phyloP scores from a whole-genome alignment of 345 rosid species.

The Geranium brycei region DNA sequence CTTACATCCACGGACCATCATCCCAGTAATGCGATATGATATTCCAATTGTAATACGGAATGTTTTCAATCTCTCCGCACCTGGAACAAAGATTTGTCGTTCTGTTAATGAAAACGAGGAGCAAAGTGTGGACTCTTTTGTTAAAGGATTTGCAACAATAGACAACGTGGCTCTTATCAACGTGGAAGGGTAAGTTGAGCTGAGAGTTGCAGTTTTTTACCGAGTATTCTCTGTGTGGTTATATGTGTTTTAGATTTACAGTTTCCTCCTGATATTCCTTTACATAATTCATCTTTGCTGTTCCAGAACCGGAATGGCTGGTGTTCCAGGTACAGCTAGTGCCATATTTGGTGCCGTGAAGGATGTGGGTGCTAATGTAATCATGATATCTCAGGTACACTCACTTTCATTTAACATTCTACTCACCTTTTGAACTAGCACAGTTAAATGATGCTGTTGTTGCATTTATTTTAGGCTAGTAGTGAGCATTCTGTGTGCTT shows the following conservation, averaged over 20 bases:
- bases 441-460: not conserved
- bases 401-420: constrained; percentile 4
- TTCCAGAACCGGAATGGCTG: constrained; percentile 96
- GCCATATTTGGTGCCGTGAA: constrained; percentile 87
- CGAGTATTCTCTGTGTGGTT: constrained; percentile 1
- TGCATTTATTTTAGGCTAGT: constrained; percentile 52
- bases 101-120: constrained; percentile 34
- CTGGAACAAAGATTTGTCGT: constrained; percentile 80
- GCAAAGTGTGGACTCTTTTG: constrained; percentile 41
- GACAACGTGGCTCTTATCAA: constrained; percentile 92
- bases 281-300: not conserved
- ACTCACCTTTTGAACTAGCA: not conserved
- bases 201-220: constrained; percentile 1
- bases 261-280: not conserved
- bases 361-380: constrained; percentile 98
- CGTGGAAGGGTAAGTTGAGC: constrained; percentile 79
- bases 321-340: constrained; percentile 97
- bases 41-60: constrained; percentile 93
- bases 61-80: constrained; percentile 73
- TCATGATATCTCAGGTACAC: constrained; percentile 91
- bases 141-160: constrained; percentile 96
- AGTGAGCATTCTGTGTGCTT: constrained; percentile 99
- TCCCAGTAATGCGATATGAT: constrained; percentile 85
- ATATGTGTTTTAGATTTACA: not conserved
- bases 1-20: constrained; percentile 94